phyloP scores from a whole-genome alignment of 1,284 basidiomycete species.

The Wolfiporia cocos region DNA sequence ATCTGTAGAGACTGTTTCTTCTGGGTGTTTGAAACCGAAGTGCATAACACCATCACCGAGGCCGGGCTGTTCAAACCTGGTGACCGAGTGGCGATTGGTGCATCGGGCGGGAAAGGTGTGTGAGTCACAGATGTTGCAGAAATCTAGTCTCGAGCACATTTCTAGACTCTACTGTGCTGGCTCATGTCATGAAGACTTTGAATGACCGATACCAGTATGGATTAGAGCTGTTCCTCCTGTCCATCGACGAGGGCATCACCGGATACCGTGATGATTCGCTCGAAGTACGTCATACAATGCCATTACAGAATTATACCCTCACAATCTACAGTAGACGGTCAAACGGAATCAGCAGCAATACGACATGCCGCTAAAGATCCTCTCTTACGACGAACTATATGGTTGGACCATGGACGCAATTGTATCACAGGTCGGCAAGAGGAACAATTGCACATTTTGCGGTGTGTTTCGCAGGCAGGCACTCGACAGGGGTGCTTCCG shows the following conservation, averaged over 20 bases:
- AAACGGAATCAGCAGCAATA: conserved; percentile 97
- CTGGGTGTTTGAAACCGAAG: conserved; percentile 96
- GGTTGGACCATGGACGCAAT: conserved; percentile 99
- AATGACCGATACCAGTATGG: conserved; percentile 95
- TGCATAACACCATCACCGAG: conserved; percentile 91
- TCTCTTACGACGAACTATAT: conserved; percentile 94
- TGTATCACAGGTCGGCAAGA: conserved; percentile 90
- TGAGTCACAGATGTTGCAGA: conserved; percentile 1
- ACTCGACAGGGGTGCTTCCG: conserved; percentile 88
- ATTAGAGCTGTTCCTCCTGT: conserved; percentile 87
- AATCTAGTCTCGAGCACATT: not conserved
- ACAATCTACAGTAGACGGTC: conserved; percentile 66
- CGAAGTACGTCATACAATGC: conserved; percentile 64
- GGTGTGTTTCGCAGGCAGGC: conserved; percentile 97
- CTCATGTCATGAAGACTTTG: conserved; percentile 93
- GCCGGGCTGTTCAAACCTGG: conserved; percentile 84
- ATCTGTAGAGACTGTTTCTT: conserved; percentile 97
- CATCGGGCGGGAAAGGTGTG: conserved; percentile 94
- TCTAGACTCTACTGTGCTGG: conserved; percentile 94
- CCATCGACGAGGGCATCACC: conserved; percentile 98
- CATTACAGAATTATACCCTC: not conserved
- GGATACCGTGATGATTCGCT: conserved; percentile 97
- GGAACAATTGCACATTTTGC: conserved; percentile 99
- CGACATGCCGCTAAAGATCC: conserved; percentile 90
- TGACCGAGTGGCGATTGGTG: conserved; percentile 94